Percentiles rank a stretch among this genome's conserved stretches.
phyloP scores from a whole-genome alignment of 108 stramenopile species.

The Poteriospumella lacustris region DNA sequence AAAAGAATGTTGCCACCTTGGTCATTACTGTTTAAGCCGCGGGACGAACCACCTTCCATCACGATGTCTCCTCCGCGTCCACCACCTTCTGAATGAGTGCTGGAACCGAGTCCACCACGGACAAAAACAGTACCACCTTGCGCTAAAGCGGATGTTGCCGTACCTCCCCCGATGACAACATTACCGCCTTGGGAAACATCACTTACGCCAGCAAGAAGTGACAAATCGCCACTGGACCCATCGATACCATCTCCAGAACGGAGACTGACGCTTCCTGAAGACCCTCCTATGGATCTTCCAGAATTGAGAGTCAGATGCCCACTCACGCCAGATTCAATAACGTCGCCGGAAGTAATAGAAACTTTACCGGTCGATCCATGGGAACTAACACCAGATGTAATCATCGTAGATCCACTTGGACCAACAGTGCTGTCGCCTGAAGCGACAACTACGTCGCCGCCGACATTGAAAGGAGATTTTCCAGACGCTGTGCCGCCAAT shows the following conservation, averaged over 20 bases:
- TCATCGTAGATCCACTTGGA: conserved; percentile 35
- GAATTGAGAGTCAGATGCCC: too few relatives aligned
- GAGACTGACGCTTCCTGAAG: too few relatives aligned
- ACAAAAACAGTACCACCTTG: conserved; percentile 33
- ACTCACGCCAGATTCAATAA: neutral
- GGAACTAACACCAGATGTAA: conserved; percentile 26
- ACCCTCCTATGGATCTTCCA: too few relatives aligned
- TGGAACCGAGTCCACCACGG: conserved; percentile 38
- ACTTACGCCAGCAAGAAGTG: too few relatives aligned
- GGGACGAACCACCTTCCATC: conserved; percentile 36
- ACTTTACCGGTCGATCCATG: neutral
- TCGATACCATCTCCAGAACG: too few relatives aligned
- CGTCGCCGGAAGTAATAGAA: neutral
- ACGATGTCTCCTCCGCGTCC: conserved; percentile 61
- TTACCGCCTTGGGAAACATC: too few relatives aligned
- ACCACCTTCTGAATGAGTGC: conserved; percentile 50
- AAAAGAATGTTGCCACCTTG: conserved; percentile 49
- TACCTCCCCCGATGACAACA: too few relatives aligned
- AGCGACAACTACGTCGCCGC: conserved; percentile 29
- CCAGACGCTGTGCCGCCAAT: conserved; percentile 56
- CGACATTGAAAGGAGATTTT: conserved; percentile 33
- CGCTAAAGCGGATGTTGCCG: too few relatives aligned
- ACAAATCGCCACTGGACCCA: too few relatives aligned
- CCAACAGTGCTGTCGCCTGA: conserved; percentile 37
- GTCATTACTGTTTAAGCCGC: conserved; percentile 30